phyloP scores from a whole-genome alignment of 257 asterid genomes.

The Solanum chiquidenum region DNA sequence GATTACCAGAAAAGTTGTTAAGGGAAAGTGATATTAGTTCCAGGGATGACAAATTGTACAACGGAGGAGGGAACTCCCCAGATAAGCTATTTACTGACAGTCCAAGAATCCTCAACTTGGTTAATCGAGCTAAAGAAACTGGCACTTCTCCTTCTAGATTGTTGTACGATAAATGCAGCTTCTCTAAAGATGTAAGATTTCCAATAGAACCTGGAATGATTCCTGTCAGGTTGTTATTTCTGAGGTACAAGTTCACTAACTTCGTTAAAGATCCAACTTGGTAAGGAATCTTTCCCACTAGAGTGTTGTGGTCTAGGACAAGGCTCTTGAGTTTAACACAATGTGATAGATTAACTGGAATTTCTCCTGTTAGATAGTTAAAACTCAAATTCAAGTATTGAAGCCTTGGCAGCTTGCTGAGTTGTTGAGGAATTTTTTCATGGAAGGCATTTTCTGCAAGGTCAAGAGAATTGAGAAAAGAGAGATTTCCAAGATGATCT shows the following conservation, averaged over 20 bases:
- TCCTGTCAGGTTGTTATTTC: slow-evolving; percentile 41
- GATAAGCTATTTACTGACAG: slow-evolving; percentile 13
- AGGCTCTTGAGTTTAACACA: slow-evolving; percentile 22
- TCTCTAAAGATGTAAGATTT: not conserved
- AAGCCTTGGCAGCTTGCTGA: slow-evolving; percentile 27
- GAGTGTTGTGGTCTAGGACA: slow-evolving; percentile 20
- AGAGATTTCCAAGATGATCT: slow-evolving; percentile 27
- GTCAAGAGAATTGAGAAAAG: slow-evolving; percentile 25
- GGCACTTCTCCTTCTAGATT: slow-evolving; percentile 24
- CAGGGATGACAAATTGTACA: slow-evolving; percentile 31
- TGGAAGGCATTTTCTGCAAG: slow-evolving; percentile 33
- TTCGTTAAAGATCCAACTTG: slow-evolving; percentile 5
- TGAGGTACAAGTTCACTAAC: slow-evolving; percentile 10
- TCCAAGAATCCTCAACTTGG: slow-evolving; percentile 5
- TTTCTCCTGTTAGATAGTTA: slow-evolving; percentile 20
- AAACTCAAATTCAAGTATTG: slow-evolving; percentile 20
- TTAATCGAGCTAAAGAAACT: slow-evolving; percentile 10
- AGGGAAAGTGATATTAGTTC: slow-evolving; percentile 11
- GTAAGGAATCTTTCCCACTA: slow-evolving; percentile 13
- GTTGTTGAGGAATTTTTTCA: slow-evolving; percentile 19
- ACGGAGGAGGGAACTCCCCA: slow-evolving; percentile 25
- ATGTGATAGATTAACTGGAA: slow-evolving; percentile 23
- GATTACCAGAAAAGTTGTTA: slow-evolving; percentile 25
- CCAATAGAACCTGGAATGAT: slow-evolving; percentile 36
- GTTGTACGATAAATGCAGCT: slow-evolving; percentile 31